Evolutionary conservation across 2,329 filamentous ascomycete genomes (phyloP), one percentile per base, ranked within the genome.

Genomic region (Fusarium praegraminearum): DNA sequence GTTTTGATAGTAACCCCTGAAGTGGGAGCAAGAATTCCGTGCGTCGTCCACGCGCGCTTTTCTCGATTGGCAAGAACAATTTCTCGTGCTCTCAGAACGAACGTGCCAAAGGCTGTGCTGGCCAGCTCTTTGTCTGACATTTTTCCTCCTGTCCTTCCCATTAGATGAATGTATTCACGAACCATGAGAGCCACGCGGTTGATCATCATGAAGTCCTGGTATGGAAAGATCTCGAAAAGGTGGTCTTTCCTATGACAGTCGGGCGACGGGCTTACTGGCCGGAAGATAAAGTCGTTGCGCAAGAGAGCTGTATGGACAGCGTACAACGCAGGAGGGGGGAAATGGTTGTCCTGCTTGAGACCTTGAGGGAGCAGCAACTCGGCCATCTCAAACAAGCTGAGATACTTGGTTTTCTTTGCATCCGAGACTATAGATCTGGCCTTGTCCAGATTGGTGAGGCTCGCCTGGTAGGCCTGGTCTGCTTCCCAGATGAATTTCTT

Each of bases 231-330:
- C 66, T 90, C 86, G 72, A 91, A 92, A 32, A 91, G 71, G 62
- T 85, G 84, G 10, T 86, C 77, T 79, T 85, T 73, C 79, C 88
- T 76, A 57, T 80, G 79, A 44, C 75, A 83, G 76, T 76, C 78
- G 78, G 85, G 78, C 78, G 84, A 76, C 67, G 85, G 73, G 78
- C 84, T 77, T 76, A 86, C 67, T 3, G 84, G 81, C 3, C 84
- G 83, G 74, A 94, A 92, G 24, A 74, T 87, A 55, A 89, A 83
- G 11, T 90, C 88, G 62, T 89, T 85, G 41, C 84, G 82, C 26
- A 84, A 77, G 10, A 95, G 76, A 11, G 90, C 86, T 58, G 87
- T 87, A 70, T 93, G 90, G 9, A 94, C 88, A 6, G 92, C 91
- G 73, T 93, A 92, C 7, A 93, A 78, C 11, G 85, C 84, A 30